Percentiles rank a stretch among this genome's conserved stretches.
These are phyloP conservation scores for Circinella minor DNA, from an alignment of 371 early-diverging fungal genomes.

Conservation along the genomic window DNA sequence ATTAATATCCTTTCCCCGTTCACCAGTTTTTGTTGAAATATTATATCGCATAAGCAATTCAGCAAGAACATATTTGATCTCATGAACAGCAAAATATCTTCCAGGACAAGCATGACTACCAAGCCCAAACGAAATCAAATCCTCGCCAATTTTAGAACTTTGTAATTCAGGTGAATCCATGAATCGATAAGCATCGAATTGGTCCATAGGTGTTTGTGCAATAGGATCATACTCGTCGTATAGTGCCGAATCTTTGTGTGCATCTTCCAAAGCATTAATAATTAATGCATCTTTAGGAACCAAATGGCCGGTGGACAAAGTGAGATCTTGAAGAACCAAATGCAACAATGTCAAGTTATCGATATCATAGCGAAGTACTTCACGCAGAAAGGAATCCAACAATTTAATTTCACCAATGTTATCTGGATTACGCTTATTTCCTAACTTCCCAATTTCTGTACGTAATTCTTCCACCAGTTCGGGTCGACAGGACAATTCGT, in stretches of 20 bases:
- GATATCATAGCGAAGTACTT: conserved; percentile 39
- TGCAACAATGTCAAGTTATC: conserved; percentile 39
- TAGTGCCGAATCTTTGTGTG: conserved; percentile 18
- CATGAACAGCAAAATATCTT: conserved; percentile 50
- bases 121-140: conserved; percentile 15
- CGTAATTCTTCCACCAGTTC: conserved; percentile 27
- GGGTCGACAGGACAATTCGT: conserved; percentile 40
- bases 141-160: conserved; percentile 19
- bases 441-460: conserved; percentile 21
- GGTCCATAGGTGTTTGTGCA: conserved; percentile 12
- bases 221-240: neutral
- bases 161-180: neutral
- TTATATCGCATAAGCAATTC: conserved; percentile 33
- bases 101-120: conserved; percentile 41
- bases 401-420: conserved; percentile 33
- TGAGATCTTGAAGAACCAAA: conserved; percentile 31
- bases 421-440: conserved; percentile 23
- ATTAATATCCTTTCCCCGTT: conserved; percentile 25
- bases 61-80: conserved; percentile 43
- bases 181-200: conserved; percentile 37
- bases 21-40: conserved; percentile 25
- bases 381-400: conserved; percentile 57
- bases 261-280: conserved; percentile 27
- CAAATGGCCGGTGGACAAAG: conserved; percentile 43
- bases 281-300: conserved; percentile 28